These are phyloP conservation scores for Apiotrichum akiyoshidainum DNA, from an alignment of 1,284 basidiomycete genomes.

Conservation along the genomic window DNA sequence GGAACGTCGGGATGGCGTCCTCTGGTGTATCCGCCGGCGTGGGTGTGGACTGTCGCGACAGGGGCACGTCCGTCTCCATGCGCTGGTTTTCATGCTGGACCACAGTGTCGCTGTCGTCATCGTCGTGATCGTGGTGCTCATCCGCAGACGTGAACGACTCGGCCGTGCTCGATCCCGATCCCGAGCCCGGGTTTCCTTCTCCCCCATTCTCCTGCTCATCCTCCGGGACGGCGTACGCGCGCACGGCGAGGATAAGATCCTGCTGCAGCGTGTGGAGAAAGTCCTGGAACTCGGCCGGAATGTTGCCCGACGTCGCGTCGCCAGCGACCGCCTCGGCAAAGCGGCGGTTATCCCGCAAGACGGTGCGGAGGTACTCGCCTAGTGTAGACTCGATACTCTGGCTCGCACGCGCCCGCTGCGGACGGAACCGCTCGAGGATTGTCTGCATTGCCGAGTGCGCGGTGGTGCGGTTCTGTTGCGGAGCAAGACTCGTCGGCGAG, in stretches of 20 bases:
- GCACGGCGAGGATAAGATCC: constrained; percentile 41
- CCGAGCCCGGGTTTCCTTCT: background rate
- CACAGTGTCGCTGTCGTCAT: background rate
- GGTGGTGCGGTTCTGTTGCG: constrained; percentile 23
- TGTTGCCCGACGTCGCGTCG: constrained; percentile 17
- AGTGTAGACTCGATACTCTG: constrained; percentile 41
- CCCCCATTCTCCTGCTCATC: constrained; percentile 7
- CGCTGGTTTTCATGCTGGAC: background rate
- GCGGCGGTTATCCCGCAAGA: constrained; percentile 32
- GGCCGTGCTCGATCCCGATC: no score
- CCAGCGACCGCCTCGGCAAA: constrained; percentile 17
- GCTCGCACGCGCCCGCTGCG: constrained; percentile 23
- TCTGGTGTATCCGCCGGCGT: background rate
- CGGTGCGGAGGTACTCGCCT: constrained; percentile 42
- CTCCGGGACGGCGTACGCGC: constrained; percentile 34
- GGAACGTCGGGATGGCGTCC: constrained; percentile 33
- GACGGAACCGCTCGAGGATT: constrained; percentile 41
- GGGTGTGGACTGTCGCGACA: background rate
- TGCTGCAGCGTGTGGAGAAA: constrained; percentile 45
- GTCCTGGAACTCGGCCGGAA: constrained; percentile 38
- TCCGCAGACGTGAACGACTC: no score
- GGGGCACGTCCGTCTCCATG: background rate
- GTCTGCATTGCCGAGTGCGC: constrained; percentile 34
- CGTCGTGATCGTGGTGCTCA: background rate
- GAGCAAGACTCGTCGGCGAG: constrained; percentile 21